Percentiles rank a stretch among this genome's conserved stretches.
These are phyloP conservation scores for Pisolithus microcarpus DNA, from an alignment of 768 basidiomycete species.

Conservation along the genomic window DNA sequence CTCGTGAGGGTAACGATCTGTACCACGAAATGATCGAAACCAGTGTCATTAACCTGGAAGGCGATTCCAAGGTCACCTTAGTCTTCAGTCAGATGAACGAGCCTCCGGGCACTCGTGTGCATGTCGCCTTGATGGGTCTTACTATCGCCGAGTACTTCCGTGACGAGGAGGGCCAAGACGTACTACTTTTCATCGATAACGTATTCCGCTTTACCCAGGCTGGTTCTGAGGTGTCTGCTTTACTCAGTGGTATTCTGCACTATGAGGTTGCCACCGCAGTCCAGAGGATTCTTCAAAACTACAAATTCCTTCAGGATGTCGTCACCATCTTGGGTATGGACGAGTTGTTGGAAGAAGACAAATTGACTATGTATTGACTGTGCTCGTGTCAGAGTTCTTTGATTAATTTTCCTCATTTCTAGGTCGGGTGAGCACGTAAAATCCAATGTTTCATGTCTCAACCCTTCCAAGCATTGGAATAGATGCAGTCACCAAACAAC, in stretches of 20 bases:
- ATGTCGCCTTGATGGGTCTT: constrained; percentile 98
- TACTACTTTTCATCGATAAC: constrained; percentile 99
- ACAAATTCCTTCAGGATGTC: constrained; percentile 97
- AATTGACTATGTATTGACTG: no score
- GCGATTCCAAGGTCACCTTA: no score
- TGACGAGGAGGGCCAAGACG: constrained; percentile 99
- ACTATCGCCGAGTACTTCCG: constrained; percentile 99
- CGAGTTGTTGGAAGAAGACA: constrained; percentile 49
- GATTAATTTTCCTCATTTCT: no score
- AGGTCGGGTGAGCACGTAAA: no score
- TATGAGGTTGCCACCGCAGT: constrained; percentile 95
- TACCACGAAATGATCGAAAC: constrained; percentile 99
- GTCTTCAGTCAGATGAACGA: no score
- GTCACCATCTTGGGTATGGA: constrained; percentile 99
- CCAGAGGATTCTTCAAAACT: constrained; percentile 96
- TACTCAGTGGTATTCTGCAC: constrained; percentile 99
- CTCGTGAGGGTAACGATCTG: constrained; percentile 99
- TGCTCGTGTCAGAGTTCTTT: no score
- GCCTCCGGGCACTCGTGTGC: constrained; percentile 82
- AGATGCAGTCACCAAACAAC: constrained; percentile 31
- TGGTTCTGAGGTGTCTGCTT: constrained; percentile 99
- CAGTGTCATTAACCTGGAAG: constrained; percentile 98
- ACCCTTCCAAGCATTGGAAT: no score
- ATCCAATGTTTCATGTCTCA: no score
- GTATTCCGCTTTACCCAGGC: constrained; percentile 99